These are phyloP conservation scores for Aureobasidium leucospermi DNA, from an alignment of 2,329 filamentous ascomycete genomes.

Conservation along the genomic window DNA sequence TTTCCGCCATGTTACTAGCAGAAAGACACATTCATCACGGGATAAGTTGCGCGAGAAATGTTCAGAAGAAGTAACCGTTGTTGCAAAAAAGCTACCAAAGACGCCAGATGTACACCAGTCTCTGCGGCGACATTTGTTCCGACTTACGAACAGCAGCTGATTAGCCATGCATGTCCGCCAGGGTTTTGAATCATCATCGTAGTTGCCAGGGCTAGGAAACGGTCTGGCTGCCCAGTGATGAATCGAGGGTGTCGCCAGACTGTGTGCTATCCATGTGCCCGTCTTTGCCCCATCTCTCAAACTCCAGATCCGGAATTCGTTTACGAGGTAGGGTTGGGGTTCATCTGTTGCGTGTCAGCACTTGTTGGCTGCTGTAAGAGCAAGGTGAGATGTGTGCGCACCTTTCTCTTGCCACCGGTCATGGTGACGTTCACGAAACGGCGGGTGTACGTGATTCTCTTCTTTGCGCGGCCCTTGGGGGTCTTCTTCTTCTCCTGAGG, in stretches of 20 bases:
- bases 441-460: constrained; percentile 92
- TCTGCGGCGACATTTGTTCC: constrained; percentile 11
- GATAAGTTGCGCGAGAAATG: not conserved
- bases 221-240: constrained; percentile 9
- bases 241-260: constrained; percentile 7
- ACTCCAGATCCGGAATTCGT: constrained; percentile 13
- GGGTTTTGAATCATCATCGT: constrained; percentile 14
- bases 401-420: constrained; percentile 98
- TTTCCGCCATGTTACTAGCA: not conserved
- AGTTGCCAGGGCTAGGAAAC: constrained; percentile 9
- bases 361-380: constrained; percentile 28
- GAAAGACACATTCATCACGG: not conserved
- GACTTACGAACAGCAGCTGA: constrained; percentile 7
- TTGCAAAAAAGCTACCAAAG: constrained; percentile 15
- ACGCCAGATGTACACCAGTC: constrained; percentile 15
- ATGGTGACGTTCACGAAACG: constrained; percentile 98
- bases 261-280: constrained; percentile 12
- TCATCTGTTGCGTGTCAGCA: constrained; percentile 53
- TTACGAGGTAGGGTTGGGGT: constrained; percentile 74
- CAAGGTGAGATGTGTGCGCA: constrained; percentile 38
- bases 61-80: constrained; percentile 14
- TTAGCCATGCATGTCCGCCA: constrained; percentile 5
- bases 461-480: constrained; percentile 95
- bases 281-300: constrained; percentile 10
- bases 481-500: constrained; percentile 92